Evolutionary conservation across 176 grass and related monocot species (phyloP).

Genomic region (Otatea glauca): DNA sequence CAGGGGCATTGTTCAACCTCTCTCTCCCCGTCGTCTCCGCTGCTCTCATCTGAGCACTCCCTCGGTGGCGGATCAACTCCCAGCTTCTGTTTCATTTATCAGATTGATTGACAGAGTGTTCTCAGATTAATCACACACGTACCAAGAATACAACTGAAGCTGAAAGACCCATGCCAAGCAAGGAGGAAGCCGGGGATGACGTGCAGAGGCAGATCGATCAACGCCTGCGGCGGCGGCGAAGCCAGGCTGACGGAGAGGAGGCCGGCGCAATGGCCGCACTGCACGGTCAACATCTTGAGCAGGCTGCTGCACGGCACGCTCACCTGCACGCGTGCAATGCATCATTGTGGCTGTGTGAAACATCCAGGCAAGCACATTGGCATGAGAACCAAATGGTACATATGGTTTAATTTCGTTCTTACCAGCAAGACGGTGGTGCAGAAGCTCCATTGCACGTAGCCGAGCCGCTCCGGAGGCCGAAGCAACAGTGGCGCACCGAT

Average conservation of each 20-base stretch:
- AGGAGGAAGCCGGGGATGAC: not conserved
- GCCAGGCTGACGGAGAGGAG: conserved; percentile 62
- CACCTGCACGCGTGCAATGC: conserved; percentile 43
- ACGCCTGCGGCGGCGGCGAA: not conserved
- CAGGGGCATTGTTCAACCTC: not conserved
- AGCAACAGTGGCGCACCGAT: conserved; percentile 26
- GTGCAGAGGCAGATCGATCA: conserved; percentile 52
- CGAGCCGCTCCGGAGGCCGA: conserved; percentile 61
- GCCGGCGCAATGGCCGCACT: conserved; percentile 66
- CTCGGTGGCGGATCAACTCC: conserved; percentile 31
- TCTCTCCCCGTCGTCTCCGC: conserved; percentile 25
- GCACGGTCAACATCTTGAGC: conserved; percentile 64
- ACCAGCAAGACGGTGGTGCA: conserved; percentile 66
- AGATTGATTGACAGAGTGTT: not conserved
- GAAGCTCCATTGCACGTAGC: conserved; percentile 72
- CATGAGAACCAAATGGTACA: not conserved
- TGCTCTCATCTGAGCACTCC: conserved; percentile 49
- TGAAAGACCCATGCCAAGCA: not conserved
- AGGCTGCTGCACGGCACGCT: conserved; percentile 58
- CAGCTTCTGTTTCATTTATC: conserved; percentile 44
- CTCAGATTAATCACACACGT: not conserved
- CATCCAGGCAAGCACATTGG: not conserved
- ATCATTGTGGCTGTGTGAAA: not conserved
- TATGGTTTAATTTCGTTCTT: not conserved
- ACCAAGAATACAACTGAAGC: not conserved